Base-by-base conservation (phyloP, 163 green algal genomes). In the Chlorella variabilis region DNA sequence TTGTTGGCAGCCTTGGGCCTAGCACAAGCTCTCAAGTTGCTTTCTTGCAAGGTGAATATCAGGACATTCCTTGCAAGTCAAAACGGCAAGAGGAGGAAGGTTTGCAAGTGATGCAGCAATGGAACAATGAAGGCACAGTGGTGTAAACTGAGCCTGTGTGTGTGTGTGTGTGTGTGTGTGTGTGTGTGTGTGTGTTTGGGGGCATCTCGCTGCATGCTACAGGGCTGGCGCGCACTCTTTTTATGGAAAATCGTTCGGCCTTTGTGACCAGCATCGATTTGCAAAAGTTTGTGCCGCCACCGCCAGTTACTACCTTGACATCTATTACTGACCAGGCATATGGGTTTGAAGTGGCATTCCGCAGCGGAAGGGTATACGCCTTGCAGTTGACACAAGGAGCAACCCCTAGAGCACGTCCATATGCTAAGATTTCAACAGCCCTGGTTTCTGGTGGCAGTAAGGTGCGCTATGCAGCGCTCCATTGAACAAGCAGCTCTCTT, bases 141-240 rank as follows among this genome's bases (percentile, higher is more conserved):
- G n/a, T n/a, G n/a, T n/a, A n/a, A n/a, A n/a, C 45, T 23, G 45
- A 11, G 45, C 11, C 15, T 15, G 45, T 15, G 15, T 54, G 45
- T 54, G 45, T 54, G 45, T 54, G 45, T 54, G 45, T 54, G 45
- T 54, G 45, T 11, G 45, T 54, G 45, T 54, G 45, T 54, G 45
- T 54, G 45, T 54, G 45, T 54, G 45, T 54, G 45, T 11, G 45
- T 11, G 45, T 11, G 45, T 11, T 11, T 11, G 45, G 45, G 45
- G 45, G 11, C 11, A 54, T 23, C n/a, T n/a, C n/a, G n/a, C n/a
- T n/a, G n/a, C n/a, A n/a, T n/a, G n/a, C 31, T 42, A 31, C 65
- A 83, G 77, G 77, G 25, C 27, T 85, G 11, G 27, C 42, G n/a
- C 69, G 81, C 17, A 89, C 85, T 23, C 34, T 89, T 18, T 87